phyloP scores from a whole-genome alignment of 768 basidiomycete genomes.

The Leccinum disarticulatum region DNA sequence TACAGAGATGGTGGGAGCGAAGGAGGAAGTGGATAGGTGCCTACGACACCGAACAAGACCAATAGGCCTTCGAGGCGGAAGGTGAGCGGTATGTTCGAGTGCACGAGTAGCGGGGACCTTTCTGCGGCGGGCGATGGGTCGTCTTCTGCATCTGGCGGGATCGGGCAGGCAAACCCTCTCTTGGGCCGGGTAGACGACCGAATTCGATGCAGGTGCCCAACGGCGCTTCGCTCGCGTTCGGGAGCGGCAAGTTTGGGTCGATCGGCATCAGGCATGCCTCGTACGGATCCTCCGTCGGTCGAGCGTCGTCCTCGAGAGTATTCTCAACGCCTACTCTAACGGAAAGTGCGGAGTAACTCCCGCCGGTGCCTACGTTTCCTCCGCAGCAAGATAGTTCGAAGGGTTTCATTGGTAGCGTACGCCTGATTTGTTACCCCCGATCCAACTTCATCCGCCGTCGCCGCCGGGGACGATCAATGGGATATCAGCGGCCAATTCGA shows the following conservation, averaged over 20 bases:
- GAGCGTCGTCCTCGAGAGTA: conserved; percentile 27
- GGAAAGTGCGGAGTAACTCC: conserved; percentile 32
- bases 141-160: conserved; percentile 18
- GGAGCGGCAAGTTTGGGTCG: conserved; percentile 22
- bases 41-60: conserved; percentile 29
- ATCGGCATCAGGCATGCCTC: conserved; percentile 33
- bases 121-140: conserved; percentile 21
- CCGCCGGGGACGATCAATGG: conserved; percentile 37
- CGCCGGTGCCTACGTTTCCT: conserved; percentile 23
- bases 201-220: conserved; percentile 45
- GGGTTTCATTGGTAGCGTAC: conserved; percentile 51
- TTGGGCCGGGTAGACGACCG: conserved; percentile 36
- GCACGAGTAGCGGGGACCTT: conserved; percentile 27
- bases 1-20: neutral
- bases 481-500: conserved; percentile 12
- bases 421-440: conserved; percentile 45
- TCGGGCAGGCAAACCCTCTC: conserved; percentile 27
- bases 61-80: conserved; percentile 26
- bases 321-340: conserved; percentile 31
- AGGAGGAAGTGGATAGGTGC: conserved; percentile 7
- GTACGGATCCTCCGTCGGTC: conserved; percentile 33
- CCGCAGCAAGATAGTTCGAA: conserved; percentile 37
- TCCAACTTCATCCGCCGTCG: conserved; percentile 56
- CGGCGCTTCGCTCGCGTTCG: conserved; percentile 11
- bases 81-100: conserved; percentile 23